Evolutionary conservation across 495 filamentous ascomycete genomes (phyloP).

Genomic region (Physcia stellaris): DNA sequence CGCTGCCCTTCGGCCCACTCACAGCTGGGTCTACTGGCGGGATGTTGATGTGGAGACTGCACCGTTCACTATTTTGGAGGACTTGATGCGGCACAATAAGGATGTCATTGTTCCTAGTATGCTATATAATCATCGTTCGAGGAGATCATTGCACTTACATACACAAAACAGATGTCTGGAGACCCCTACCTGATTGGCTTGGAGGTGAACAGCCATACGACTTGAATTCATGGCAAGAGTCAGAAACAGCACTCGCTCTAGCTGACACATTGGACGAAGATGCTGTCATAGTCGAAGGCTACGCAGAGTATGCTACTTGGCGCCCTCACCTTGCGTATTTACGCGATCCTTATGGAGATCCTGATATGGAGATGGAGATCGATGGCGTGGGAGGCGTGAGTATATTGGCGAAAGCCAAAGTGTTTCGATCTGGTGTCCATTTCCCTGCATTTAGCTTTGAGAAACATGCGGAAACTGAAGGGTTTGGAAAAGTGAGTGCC

Average conservation of each 20-base stretch:
- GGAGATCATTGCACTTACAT: conserved; percentile 3
- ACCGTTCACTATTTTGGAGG: conserved; percentile 89
- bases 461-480: conserved; percentile 97
- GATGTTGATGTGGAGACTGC: conserved; percentile 98
- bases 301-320: conserved; percentile 99
- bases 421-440: conserved; percentile 89
- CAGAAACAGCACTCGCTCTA: conserved; percentile 85
- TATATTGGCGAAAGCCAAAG: conserved; percentile 89
- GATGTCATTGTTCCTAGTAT: conserved; percentile 97
- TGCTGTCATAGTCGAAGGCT: conserved; percentile 97
- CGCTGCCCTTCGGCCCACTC: conserved; percentile 82
- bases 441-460: conserved; percentile 99
- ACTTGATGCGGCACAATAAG: conserved; percentile 97
- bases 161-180: conserved; percentile 72
- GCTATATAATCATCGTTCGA: conserved; percentile 25
- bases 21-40: conserved; percentile 99
- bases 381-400: conserved; percentile 96
- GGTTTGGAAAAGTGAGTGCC: conserved; percentile 78
- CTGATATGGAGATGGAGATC: conserved; percentile 99
- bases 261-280: conserved; percentile 96
- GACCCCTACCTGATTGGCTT: conserved; percentile 95
- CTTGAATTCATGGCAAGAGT: conserved; percentile 98
- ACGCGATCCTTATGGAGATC: conserved; percentile 92
- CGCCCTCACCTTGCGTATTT: conserved; percentile 94
- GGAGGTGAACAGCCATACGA: conserved; percentile 98